Conservation (phyloP, 495 filamentous ascomycete species). For the Mytilinidion resinicola region DNA sequence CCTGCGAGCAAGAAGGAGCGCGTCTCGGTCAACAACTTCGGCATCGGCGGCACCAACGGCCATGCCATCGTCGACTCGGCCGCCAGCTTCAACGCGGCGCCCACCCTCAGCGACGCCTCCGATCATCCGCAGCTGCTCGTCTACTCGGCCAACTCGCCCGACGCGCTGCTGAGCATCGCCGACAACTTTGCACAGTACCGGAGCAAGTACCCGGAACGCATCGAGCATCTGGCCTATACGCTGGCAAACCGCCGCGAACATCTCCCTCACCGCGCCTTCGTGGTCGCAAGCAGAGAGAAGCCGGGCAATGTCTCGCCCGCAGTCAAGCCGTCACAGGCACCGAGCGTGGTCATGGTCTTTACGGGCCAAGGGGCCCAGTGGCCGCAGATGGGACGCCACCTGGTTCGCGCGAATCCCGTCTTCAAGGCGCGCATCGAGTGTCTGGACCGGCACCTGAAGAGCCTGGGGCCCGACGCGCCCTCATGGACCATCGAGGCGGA, state of each 20-base stretch:
- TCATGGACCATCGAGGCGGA: slow-evolving; percentile 7
- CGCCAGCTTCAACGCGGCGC: background rate
- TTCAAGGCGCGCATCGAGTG: background rate
- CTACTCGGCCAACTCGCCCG: background rate
- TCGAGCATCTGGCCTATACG: background rate
- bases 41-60: slow-evolving; percentile 20
- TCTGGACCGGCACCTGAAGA: slow-evolving; percentile 3
- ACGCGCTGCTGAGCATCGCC: background rate
- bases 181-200: background rate
- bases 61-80: slow-evolving; percentile 16
- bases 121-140: background rate
- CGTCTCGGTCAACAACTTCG: slow-evolving; percentile 36
- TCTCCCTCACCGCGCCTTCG: background rate
- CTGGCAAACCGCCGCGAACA: background rate
- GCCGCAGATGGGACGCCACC: slow-evolving; percentile 7
- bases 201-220: background rate
- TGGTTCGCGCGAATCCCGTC: background rate
- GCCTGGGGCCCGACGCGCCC: slow-evolving; percentile 1
- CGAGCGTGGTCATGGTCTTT: slow-evolving; percentile 10
- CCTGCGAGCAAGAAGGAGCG: slow-evolving; percentile 19
- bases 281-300: background rate
- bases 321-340: background rate
- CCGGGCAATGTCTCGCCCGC: background rate
- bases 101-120: background rate
- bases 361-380: slow-evolving; percentile 28